Conservation (phyloP, 257 asterid species). For the Leonotis leonurus region DNA sequence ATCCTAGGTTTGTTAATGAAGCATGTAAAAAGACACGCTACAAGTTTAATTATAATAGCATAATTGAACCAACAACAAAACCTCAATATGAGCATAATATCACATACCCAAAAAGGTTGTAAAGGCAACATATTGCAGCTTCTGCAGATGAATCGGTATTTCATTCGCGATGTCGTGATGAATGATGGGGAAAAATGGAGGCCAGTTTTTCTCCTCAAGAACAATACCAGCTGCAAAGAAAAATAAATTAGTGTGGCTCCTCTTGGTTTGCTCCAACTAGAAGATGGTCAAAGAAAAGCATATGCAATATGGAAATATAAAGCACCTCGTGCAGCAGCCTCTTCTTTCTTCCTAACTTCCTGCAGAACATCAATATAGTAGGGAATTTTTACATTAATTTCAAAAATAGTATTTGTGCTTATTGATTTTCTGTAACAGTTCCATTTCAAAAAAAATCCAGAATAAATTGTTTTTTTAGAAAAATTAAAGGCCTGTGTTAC, state of each 20-base stretch:
- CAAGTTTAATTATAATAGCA: neutral
- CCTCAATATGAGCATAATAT: neutral
- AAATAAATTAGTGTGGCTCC: slow-evolving; percentile 12
- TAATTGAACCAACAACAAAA: neutral
- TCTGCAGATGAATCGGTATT: slow-evolving; percentile 90
- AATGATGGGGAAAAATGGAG: slow-evolving; percentile 91
- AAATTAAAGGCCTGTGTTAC: no score
- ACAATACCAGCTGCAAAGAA: slow-evolving; percentile 49
- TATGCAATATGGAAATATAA: slow-evolving; percentile 8
- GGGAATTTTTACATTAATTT: neutral
- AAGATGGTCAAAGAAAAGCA: neutral
- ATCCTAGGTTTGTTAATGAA: neutral
- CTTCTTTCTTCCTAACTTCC: slow-evolving; percentile 78
- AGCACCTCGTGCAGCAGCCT: slow-evolving; percentile 88
- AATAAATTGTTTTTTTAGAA: no score
- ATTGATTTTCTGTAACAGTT: neutral
- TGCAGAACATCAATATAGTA: slow-evolving; percentile 21
- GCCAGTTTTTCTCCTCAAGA: slow-evolving; percentile 90
- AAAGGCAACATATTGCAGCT: slow-evolving; percentile 86
- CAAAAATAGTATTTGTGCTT: neutral
- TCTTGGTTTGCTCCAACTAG: neutral
- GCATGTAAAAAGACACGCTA: neutral
- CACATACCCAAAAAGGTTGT: slow-evolving; percentile 80
- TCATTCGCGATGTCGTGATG: slow-evolving; percentile 93
- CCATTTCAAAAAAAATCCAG: neutral